phyloP scores from a whole-genome alignment of 1,139 yeast species.

The Trichomonascaceae sp. region DNA sequence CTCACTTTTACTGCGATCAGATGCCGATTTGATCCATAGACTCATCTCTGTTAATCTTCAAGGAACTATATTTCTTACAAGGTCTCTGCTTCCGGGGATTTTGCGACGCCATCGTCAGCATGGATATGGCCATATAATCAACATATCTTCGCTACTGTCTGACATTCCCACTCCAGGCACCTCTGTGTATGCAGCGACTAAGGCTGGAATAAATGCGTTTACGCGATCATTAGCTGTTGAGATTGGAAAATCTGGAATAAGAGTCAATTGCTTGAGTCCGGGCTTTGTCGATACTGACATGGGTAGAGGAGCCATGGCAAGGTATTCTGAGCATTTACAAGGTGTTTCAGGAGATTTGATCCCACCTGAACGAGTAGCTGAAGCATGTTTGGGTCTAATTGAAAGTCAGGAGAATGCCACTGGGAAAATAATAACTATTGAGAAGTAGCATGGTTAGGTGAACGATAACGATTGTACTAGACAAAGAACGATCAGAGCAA shows the following conservation, averaged over 20 bases:
- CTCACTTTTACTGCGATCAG: constrained; percentile 45
- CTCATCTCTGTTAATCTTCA: constrained; percentile 58
- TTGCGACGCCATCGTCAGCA: constrained; percentile 32
- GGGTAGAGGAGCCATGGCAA: constrained; percentile 23
- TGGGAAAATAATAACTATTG: not conserved
- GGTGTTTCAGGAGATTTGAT: not conserved
- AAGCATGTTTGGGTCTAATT: not conserved
- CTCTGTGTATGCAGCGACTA: constrained; percentile 70
- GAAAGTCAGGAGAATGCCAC: not conserved
- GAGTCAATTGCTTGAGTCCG: constrained; percentile 66
- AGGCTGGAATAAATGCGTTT: constrained; percentile 66
- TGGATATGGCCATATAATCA: constrained; percentile 42
- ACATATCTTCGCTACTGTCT: constrained; percentile 70
- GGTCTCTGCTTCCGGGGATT: constrained; percentile 45
- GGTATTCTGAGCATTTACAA: not conserved
- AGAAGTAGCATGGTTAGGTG: not conserved
- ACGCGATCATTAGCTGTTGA: constrained; percentile 61
- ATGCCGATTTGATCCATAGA: constrained; percentile 38
- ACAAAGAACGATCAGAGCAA: too few species aligned
- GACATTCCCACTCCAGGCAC: constrained; percentile 52
- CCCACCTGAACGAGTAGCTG: not conserved
- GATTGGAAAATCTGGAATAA: constrained; percentile 41
- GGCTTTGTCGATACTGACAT: constrained; percentile 79
- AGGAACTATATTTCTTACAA: constrained; percentile 59
- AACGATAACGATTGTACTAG: not conserved